Conservation (phyloP, 2,329 filamentous ascomycete genomes). For the Beauveria medogensis region DNA sequence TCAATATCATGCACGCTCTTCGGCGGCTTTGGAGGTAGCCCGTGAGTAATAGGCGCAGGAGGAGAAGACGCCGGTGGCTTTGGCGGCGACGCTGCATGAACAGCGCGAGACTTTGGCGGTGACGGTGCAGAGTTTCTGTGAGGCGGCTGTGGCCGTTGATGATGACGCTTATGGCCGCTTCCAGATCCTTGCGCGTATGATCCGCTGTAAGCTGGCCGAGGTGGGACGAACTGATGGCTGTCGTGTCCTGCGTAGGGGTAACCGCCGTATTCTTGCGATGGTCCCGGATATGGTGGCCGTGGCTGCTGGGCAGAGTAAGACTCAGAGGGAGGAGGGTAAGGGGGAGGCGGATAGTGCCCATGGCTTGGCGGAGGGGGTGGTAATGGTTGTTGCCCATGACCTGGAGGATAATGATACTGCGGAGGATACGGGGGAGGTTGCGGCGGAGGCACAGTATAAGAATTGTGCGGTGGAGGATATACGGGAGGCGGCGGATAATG, state of each 20-base stretch:
- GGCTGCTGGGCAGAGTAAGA: constrained; percentile 6
- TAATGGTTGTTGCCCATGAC: constrained; percentile 12
- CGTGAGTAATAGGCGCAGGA: background rate
- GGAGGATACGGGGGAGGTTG: constrained; percentile 11
- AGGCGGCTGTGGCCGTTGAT: background rate
- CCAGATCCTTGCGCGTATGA: background rate
- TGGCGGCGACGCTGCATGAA: background rate
- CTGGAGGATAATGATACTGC: constrained; percentile 12
- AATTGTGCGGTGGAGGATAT: constrained; percentile 12
- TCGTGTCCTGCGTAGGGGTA: constrained; percentile 4
- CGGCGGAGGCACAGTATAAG: constrained; percentile 4
- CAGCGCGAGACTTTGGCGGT: background rate
- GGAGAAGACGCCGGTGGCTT: background rate
- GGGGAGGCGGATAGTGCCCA: constrained; percentile 12
- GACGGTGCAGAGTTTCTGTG: constrained; percentile 5
- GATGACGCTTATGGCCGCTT: background rate
- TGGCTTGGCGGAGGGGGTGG: constrained; percentile 9
- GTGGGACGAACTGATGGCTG: background rate
- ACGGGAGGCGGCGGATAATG: constrained; percentile 19
- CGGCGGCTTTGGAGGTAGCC: constrained; percentile 9
- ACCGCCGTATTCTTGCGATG: background rate
- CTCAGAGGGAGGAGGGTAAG: constrained; percentile 16
- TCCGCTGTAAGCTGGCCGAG: constrained; percentile 9
- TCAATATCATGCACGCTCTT: constrained; percentile 10
- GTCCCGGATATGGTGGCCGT: background rate